Evolutionary conservation across 2,329 filamentous ascomycete genomes (phyloP), one percentile per base, ranked within the genome.

Genomic region (Lachnellula hyalina): DNA sequence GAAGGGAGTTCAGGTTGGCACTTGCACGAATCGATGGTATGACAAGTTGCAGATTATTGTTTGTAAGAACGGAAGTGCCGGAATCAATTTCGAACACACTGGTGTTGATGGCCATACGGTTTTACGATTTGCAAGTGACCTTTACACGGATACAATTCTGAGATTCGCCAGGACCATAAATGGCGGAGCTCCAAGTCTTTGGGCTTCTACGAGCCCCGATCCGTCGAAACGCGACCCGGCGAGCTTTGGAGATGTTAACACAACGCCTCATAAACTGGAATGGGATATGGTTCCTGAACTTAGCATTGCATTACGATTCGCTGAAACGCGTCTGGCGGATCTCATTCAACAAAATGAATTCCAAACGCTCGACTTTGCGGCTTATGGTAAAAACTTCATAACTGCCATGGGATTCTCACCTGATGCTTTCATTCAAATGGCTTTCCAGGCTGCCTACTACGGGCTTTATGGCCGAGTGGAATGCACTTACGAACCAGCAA

Each of bases 21-120:
- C 94, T 2, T 99, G 94, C 74, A 96, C 93, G 14, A 99, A 99
- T 72, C 81, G 94, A 58, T 99, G 94, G 94, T 99, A 99, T 68
- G 94, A 99, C 74, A 99, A 99, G 75, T 79, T 99, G 47, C 94
- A 99, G 70, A 96, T 99, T 59, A 97, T 99, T 52, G 94, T 99
- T 49, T 97, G 94, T 79, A 96, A 96, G 75, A 99, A 97, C 72
- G 94, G 94, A 54, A 96, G 90, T 68, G 94, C 94, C 0, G 94
- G 94, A 5, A 97, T 99, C 82, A 99, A 99, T 74, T 97, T 99
- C 66, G 94, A 99, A 71, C 94, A 99, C 68, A 99, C 94, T 0
- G 94, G 94, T 62, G 93, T 99, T 5, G 94, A 99, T 67, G 94
- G 94, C 1, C 94, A 99, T 70, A 99, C 94, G 0, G 94, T 99